phyloP scores from a whole-genome alignment of 345 rosid species.

The Kandelia obovata region DNA sequence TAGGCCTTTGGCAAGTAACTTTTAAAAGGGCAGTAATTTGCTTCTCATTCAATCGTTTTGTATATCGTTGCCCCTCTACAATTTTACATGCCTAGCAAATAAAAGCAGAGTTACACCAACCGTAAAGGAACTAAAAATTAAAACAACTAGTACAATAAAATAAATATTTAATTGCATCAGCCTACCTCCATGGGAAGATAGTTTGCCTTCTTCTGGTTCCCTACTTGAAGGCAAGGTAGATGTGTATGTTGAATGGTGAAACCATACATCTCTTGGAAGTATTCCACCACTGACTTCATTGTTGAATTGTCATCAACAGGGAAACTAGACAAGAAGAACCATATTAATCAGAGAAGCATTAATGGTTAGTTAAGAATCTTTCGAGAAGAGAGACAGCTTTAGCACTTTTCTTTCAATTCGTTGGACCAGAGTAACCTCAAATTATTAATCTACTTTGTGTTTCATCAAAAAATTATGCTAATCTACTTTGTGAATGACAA shows the following conservation, averaged over 20 bases:
- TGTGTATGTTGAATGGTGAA: conserved; percentile 86
- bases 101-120: conserved; percentile 8
- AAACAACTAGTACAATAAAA: neutral
- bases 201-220: conserved; percentile 94
- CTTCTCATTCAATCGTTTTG: conserved; percentile 88
- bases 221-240: conserved; percentile 98
- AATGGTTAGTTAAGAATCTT: neutral
- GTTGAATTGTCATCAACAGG: conserved; percentile 92
- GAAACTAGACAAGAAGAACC: conserved; percentile 48
- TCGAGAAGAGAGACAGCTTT: neutral
- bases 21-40: conserved; percentile 88
- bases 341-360: conserved; percentile 1
- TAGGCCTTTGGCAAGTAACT: conserved; percentile 96
- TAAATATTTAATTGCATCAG: neutral
- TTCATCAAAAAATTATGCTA: no score
- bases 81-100: conserved; percentile 83
- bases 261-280: conserved; percentile 98
- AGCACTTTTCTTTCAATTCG: no score
- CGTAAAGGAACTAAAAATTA: neutral
- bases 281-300: conserved; percentile 95
- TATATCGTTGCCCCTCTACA: conserved; percentile 93
- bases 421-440: no score
- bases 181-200: conserved; percentile 99
- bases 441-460: no score
- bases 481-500: no score